Evolutionary conservation across 768 basidiomycete genomes (phyloP), one percentile per base, ranked within the genome.

Genomic region (Xerocomus spinulosus): DNA sequence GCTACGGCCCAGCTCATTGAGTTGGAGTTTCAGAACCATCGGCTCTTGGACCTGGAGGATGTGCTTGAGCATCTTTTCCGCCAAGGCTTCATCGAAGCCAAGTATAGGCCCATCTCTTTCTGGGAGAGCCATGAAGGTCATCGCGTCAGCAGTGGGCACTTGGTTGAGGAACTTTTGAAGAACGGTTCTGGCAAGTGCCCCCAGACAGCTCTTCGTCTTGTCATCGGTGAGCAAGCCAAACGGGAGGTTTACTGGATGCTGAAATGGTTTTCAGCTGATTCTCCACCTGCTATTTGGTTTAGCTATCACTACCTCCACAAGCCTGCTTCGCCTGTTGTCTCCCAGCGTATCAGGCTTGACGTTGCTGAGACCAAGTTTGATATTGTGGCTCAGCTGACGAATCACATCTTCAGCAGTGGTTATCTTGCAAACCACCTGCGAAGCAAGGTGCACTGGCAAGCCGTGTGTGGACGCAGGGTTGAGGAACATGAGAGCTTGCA

Each of bases 1-100:
- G 58, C 60, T 15, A 75, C 74, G 17, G 69, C 73, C 26, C 75
- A 76, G 61, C 71, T 77, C 61, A 63, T 78, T 44, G 75, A 75
- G 56, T 64, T 77, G 46, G 68, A 72, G 52, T 69, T 69, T 52
- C 64, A 69, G 49, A 66, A 68, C 39, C 62, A 72, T 34, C 66
- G 66, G 48, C 63, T 77, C 18, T 35, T 55, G 37, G 75, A 74
- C 59, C 58, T 78, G 51, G 76, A 77, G 56, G 75, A 76, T 49
- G 71, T 77, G 6, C 69, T 78, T 26, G 75, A 77, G 29, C 70
- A 69, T 41, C 59, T 66, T 34, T 77, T 76, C 60, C 55, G 62
- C 46, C 72, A 74, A 48, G 76, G 76, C 29, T 77, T 72, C 49
- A 65, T 78, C 15, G 74, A 77, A 34, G 60, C 73, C 20, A 70